phyloP scores from a whole-genome alignment of 805 yeast species.

The Kodamaea laetipori region DNA sequence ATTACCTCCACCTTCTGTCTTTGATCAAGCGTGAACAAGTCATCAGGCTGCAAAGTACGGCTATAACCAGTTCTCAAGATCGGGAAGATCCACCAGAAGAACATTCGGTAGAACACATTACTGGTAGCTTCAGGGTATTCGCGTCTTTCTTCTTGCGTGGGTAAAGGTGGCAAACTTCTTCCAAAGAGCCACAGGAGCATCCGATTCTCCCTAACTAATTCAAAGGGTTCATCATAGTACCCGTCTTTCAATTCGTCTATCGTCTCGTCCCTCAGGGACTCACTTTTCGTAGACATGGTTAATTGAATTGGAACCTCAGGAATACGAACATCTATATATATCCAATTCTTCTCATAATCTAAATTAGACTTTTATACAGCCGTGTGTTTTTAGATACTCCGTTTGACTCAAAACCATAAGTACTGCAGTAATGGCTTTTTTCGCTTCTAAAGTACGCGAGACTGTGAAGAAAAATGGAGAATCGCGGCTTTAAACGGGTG shows the following conservation, averaged over 20 bases:
- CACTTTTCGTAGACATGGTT: background rate
- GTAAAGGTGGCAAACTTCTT: conserved; percentile 50
- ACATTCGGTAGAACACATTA: conserved; percentile 37
- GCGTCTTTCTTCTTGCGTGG: conserved; percentile 50
- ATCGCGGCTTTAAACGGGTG: too few relatives aligned
- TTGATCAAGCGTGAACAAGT: conserved; percentile 39
- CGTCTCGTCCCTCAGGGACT: too few relatives aligned
- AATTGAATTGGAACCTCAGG: background rate
- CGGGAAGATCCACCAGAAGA: conserved; percentile 67
- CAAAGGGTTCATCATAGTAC: conserved; percentile 3
- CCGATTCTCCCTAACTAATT: conserved; percentile 26
- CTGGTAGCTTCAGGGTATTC: conserved; percentile 45
- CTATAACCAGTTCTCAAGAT: conserved; percentile 67
- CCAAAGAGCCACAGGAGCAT: conserved; percentile 33
- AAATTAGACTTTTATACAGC: too few relatives aligned
- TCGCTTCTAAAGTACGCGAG: too few relatives aligned
- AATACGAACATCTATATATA: too few relatives aligned
- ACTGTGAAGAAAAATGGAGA: too few relatives aligned
- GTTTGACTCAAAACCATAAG: too few relatives aligned
- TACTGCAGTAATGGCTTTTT: too few relatives aligned
- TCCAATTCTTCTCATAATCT: too few relatives aligned
- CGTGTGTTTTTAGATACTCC: too few relatives aligned
- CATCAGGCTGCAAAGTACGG: conserved; percentile 66
- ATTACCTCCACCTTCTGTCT: conserved; percentile 31
- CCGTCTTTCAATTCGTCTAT: background rate